Conservation (phyloP, 345 rosid species). For the Rhodamnia rubescens region DNA sequence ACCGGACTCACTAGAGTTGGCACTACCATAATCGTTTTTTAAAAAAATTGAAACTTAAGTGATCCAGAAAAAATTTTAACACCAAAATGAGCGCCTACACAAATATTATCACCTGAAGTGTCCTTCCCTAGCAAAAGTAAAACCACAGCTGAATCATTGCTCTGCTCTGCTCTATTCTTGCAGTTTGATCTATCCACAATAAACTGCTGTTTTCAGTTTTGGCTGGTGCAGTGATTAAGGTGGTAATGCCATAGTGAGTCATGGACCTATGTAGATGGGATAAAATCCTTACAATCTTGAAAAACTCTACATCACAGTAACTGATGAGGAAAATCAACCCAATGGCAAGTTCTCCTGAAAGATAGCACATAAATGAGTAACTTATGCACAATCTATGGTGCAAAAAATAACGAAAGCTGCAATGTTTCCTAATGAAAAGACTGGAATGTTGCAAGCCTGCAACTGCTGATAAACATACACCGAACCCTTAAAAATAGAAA, state of each 20-base stretch:
- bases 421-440: neutral
- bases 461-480: constrained; percentile 7
- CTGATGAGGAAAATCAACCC: neutral
- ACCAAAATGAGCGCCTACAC: no score
- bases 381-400: neutral
- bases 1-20: no score
- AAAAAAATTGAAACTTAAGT: no score
- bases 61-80: no score
- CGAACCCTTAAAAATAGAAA: neutral
- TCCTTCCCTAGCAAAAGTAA: no score
- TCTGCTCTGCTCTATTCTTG: neutral
- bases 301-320: neutral
- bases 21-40: no score
- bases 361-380: neutral
- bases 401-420: neutral
- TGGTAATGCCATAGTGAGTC: neutral
- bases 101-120: no score
- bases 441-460: constrained; percentile 25
- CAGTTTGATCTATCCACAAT: neutral
- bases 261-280: neutral
- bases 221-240: neutral
- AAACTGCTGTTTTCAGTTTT: neutral
- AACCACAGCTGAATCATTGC: no score
- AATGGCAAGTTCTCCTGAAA: neutral
- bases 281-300: neutral